phyloP scores from a whole-genome alignment of 2,329 filamentous ascomycete genomes.

The Cladosporium colombiae region DNA sequence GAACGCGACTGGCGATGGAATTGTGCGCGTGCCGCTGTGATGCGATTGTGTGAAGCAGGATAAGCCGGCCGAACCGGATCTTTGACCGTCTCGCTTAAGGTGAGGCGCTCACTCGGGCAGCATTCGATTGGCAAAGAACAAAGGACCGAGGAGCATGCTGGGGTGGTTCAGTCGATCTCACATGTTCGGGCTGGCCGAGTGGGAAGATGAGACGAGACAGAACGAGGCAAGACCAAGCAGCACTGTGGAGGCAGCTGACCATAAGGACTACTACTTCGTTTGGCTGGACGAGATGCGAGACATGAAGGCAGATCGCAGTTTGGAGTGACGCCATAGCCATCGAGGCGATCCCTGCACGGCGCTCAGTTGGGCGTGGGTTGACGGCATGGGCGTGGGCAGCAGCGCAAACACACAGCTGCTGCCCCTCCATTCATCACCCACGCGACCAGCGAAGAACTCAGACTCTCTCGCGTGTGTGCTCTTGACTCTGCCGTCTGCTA shows the following conservation, averaged over 20 bases:
- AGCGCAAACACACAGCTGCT: background rate
- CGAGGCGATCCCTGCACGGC: background rate
- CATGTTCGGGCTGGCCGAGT: background rate
- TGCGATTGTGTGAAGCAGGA: background rate
- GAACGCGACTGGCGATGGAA: background rate
- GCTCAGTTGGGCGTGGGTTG: background rate
- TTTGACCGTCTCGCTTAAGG: background rate
- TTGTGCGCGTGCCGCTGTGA: background rate
- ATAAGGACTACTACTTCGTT: background rate
- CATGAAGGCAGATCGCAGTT: slow-evolving; percentile 1
- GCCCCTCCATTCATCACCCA: background rate
- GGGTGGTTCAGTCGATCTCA: background rate
- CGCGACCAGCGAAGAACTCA: background rate
- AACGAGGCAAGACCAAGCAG: background rate
- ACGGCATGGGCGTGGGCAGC: background rate
- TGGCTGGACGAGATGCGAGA: background rate
- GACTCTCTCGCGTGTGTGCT: background rate
- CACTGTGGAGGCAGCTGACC: background rate
- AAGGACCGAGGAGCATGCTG: background rate
- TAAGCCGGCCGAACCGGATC: background rate
- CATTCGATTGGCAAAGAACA: background rate
- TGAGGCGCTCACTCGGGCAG: background rate
- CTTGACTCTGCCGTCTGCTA: background rate
- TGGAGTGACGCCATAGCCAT: background rate
- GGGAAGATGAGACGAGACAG: background rate